Percentiles rank a stretch among this genome's conserved stretches.
These are phyloP conservation scores for Priceomyces castillae DNA, from an alignment of 805 yeast species.

Conservation along the genomic window DNA sequence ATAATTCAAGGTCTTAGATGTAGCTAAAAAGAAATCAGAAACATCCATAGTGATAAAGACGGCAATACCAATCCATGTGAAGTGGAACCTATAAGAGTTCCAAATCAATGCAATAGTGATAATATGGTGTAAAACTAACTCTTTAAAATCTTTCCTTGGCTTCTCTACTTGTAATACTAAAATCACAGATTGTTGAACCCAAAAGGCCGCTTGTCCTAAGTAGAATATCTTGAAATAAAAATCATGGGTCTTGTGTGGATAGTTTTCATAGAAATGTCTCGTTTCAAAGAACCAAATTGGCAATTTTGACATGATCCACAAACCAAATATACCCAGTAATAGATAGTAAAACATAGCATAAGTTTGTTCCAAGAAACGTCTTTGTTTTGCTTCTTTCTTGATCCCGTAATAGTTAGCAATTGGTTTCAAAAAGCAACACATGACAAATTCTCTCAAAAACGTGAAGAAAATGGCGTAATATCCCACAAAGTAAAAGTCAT, in stretches of 20 bases:
- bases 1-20: constrained; percentile 85
- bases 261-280: constrained; percentile 68
- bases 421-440: constrained; percentile 80
- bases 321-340: constrained; percentile 77
- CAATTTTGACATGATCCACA: constrained; percentile 76
- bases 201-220: constrained; percentile 90
- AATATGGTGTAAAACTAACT: constrained; percentile 88
- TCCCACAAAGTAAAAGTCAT: constrained; percentile 76
- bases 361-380: constrained; percentile 90
- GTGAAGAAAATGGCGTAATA: constrained; percentile 86
- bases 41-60: constrained; percentile 95
- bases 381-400: constrained; percentile 52
- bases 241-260: constrained; percentile 80
- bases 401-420: constrained; percentile 57
- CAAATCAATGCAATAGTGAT: constrained; percentile 85
- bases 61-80: constrained; percentile 92
- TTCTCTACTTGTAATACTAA: constrained; percentile 82
- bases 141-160: constrained; percentile 91
- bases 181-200: constrained; percentile 94
- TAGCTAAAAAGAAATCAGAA: constrained; percentile 83
- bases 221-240: constrained; percentile 75
- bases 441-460: constrained; percentile 82
- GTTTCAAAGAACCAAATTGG: constrained; percentile 93
- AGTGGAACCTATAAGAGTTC: constrained; percentile 88
- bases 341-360: constrained; percentile 83